Evolutionary conservation across 2,329 filamentous ascomycete species (phyloP).

Genomic region (Apiospora kogelbergensis): DNA sequence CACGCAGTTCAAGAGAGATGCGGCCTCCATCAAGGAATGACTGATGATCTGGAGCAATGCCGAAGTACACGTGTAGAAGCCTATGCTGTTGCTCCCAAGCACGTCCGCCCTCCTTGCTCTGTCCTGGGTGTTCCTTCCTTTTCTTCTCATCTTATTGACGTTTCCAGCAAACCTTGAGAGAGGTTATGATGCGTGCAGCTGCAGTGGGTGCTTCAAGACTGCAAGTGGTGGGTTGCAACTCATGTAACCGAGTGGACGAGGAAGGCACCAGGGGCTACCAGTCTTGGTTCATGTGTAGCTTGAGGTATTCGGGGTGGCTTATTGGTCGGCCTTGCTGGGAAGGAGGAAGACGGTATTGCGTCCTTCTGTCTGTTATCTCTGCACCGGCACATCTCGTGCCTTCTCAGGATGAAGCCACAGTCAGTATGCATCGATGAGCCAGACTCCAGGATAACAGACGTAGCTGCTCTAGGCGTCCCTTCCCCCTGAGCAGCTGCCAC

Average conservation of each 20-base stretch:
- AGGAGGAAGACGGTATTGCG: too few relatives aligned
- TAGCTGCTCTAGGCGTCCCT: not conserved
- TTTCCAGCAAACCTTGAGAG: not conserved
- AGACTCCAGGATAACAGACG: not conserved
- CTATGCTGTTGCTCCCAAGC: too few relatives aligned
- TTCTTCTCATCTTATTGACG: too few relatives aligned
- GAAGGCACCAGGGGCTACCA: not conserved
- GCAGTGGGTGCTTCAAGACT: not conserved
- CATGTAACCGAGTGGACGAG: not conserved
- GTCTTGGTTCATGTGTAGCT: not conserved
- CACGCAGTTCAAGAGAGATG: not conserved
- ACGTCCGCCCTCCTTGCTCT: too few relatives aligned
- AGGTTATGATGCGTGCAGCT: not conserved
- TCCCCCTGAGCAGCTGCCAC: not conserved
- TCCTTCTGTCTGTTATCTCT: too few relatives aligned
- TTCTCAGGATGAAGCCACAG: too few relatives aligned
- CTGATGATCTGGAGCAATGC: too few relatives aligned
- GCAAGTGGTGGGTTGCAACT: not conserved
- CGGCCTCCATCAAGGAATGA: too few relatives aligned
- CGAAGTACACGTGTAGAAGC: too few relatives aligned
- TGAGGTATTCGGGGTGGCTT: not conserved
- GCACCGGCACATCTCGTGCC: too few relatives aligned
- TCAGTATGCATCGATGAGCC: not conserved
- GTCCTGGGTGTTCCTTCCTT: too few relatives aligned
- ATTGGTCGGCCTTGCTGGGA: not conserved